Percentiles rank a stretch among this genome's conserved stretches.
phyloP scores from a whole-genome alignment of 768 basidiomycete species.

The Infundibulicybe gibba region DNA sequence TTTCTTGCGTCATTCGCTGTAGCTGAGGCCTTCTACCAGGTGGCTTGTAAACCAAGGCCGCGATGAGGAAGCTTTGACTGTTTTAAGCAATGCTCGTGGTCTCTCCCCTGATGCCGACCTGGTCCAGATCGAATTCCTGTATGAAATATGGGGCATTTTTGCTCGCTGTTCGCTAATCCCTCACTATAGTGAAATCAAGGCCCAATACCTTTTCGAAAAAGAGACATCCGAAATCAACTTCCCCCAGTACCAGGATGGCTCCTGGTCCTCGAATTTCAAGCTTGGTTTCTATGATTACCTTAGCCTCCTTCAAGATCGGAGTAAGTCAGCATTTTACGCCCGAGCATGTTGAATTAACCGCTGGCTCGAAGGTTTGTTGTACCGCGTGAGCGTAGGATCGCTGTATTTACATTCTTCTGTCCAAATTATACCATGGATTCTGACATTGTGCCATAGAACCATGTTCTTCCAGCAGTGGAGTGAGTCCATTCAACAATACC shows the following conservation, averaged over 20 bases:
- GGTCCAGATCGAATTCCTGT: constrained; percentile 74
- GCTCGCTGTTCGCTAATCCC: not conserved
- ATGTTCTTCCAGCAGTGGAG: constrained; percentile 90
- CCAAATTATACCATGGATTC: not conserved
- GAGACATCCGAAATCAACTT: constrained; percentile 53
- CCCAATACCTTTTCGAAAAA: constrained; percentile 70
- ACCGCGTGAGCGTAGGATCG: constrained; percentile 60
- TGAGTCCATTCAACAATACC: constrained; percentile 8
- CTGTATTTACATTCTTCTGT: constrained; percentile 27
- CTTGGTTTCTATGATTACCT: constrained; percentile 59
- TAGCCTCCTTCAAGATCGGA: constrained; percentile 52
- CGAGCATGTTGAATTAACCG: not conserved
- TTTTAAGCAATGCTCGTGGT: constrained; percentile 57
- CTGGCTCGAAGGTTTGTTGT: constrained; percentile 43
- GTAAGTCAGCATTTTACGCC: constrained; percentile 17
- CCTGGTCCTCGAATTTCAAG: constrained; percentile 52
- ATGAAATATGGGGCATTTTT: constrained; percentile 17
- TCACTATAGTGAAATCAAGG: constrained; percentile 58
- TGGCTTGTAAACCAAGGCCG: constrained; percentile 79
- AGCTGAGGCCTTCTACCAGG: constrained; percentile 22
- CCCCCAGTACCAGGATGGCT: constrained; percentile 64
- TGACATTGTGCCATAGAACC: constrained; percentile 29
- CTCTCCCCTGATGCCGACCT: constrained; percentile 56
- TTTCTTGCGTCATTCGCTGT: not conserved
- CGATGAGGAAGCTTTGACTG: constrained; percentile 67